phyloP scores from a whole-genome alignment of 192 early-diverging fungal genomes.

The Podila clonocystis region DNA sequence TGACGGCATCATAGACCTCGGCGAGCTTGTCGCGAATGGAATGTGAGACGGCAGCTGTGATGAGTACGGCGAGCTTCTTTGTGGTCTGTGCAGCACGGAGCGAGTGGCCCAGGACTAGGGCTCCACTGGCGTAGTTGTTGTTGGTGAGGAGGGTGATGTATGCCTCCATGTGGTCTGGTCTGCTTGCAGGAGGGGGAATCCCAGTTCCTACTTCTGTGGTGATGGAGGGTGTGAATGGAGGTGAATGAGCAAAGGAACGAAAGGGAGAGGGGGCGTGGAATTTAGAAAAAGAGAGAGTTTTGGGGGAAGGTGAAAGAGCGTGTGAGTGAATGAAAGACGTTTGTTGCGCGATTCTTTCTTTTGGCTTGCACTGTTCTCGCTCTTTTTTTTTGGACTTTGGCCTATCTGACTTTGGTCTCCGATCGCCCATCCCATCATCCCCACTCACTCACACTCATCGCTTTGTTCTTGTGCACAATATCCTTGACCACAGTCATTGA shows the following conservation, averaged over 20 bases:
- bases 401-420: no score
- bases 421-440: no score
- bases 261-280: background rate
- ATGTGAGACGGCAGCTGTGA: slow-evolving; percentile 67
- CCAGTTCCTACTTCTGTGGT: background rate
- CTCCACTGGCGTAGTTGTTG: slow-evolving; percentile 87
- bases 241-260: slow-evolving; percentile 7
- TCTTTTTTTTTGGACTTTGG: no score
- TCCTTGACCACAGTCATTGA: no score
- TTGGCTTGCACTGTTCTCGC: no score
- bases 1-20: slow-evolving; percentile 74
- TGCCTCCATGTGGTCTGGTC: slow-evolving; percentile 53
- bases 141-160: slow-evolving; percentile 90
- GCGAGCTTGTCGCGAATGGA: slow-evolving; percentile 61
- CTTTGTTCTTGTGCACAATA: no score
- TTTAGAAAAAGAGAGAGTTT: background rate
- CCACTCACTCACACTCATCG: no score
- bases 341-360: no score
- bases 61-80: slow-evolving; percentile 74
- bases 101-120: slow-evolving; percentile 80
- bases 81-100: slow-evolving; percentile 73
- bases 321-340: background rate
- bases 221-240: background rate
- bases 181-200: background rate
- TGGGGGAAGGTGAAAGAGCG: background rate